Base-by-base conservation (phyloP, 805 yeast genomes). In the Scheffersomyces stipitis region DNA sequence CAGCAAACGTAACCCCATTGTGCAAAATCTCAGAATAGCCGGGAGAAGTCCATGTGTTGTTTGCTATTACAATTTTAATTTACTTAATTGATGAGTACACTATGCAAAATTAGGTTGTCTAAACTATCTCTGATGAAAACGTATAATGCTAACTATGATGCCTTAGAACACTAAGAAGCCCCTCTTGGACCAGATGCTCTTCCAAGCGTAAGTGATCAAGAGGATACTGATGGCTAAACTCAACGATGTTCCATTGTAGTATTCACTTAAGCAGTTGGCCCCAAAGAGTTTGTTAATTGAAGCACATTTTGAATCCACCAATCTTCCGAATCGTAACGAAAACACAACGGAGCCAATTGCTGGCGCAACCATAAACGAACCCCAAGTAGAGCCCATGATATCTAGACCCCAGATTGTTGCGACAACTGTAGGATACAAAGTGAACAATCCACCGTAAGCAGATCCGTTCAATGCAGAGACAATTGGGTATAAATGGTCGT, bases 381-480 rank as follows among this genome's bases (percentile, higher is more conserved):
- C 97, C 87, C 96, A 91, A 2, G 91, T 85, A 2, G 96, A 85
- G 0, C 97, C 98, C 60, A 91, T 79, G 23, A 86, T 75, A 29
- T 85, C 89, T 15, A 85, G 74, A 0, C 97, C 97, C 89, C 96
- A 93, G 3, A 86, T 78, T 3, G 82, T 70, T 1, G 95, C 83
- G 12, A 89, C 78, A 10, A 89, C 71, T 0, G 96, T 84, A 3
- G 99, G 98, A 49, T 80, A 86, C 4, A 87, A 62, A 0, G 98
- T 89, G 65, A 87, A 91, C 3, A 86, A 55, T 0, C 90, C 86
- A 22, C 98, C 96, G 53, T 91, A 87, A 4, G 78, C 66, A 17
- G 77, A 53, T 0, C 98, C 98, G 38, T 79, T 71, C 2, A 83
- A 41, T 2, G 75, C 55, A 6, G 86, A 71, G 28, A 60, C 47